phyloP scores from a whole-genome alignment of 768 basidiomycete genomes.

The Auricularia auricula-judae region DNA sequence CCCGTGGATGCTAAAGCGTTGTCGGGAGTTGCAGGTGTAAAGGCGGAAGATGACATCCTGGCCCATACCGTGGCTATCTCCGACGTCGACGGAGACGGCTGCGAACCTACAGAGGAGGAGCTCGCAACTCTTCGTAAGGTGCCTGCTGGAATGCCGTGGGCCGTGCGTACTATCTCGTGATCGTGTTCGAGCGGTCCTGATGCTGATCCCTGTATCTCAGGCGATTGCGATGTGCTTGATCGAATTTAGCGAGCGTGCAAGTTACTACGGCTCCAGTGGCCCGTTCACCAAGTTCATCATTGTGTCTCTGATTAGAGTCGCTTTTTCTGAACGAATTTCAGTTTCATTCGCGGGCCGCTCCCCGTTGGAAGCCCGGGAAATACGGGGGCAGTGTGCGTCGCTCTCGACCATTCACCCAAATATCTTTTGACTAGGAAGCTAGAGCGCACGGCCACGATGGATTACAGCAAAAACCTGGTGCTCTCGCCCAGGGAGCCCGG shows the following conservation, averaged over 20 bases:
- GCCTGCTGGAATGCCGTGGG: constrained; percentile 14
- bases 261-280: constrained; percentile 15
- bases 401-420: constrained; percentile 2
- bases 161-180: not conserved
- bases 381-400: constrained; percentile 12
- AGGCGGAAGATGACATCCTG: not conserved
- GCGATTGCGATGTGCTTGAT: constrained; percentile 22
- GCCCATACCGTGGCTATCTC: not conserved
- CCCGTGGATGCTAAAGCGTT: not conserved
- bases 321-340: constrained; percentile 1
- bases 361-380: constrained; percentile 14
- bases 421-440: too few relatives aligned
- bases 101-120: constrained; percentile 10
- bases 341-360: constrained; percentile 17
- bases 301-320: not conserved
- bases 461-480: constrained; percentile 11
- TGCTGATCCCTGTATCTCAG: not conserved
- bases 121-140: constrained; percentile 14
- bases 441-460: too few relatives aligned
- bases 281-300: not conserved
- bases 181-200: not conserved
- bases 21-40: not conserved
- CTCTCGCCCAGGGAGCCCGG: constrained; percentile 16
- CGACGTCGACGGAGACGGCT: not conserved
- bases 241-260: constrained; percentile 20